Evolutionary conservation across 192 early-diverging fungal species (phyloP), one percentile per base, ranked within the genome.

Genomic region (Neocallimastix lanati): DNA sequence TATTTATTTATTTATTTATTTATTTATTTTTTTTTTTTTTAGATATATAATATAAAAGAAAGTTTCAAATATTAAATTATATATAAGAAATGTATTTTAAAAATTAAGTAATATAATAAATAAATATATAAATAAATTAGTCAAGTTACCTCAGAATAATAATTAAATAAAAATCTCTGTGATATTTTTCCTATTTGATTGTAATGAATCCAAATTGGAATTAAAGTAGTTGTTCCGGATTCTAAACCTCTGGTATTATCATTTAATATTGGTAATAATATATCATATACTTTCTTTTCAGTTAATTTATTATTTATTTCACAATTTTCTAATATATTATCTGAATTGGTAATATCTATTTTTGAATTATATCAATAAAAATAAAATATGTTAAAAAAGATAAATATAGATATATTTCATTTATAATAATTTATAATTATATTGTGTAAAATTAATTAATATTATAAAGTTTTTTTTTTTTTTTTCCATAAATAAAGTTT

Each of bases 141-240:
- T 58, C 30, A 81, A 81, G 13, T 80, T 83, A 91, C 91, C 82
- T 93, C 92, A 16, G 92, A 92, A 80, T 93, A 91, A 80, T 96
- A 96, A 4, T 90, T 88, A 80, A 96, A 96, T 77, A 96, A 80
- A 84, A 96, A 92, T 78, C 89, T 80, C 79, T 93, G 90, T 29
- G 84, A 87, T 78, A 96, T 93, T 40, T 93, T 92, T 77, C 97
- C 97, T 76, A 96, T 94, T 38, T 91, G 91, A 81, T 96, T 95
- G 9, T 93, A 95, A 15, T 96, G 93, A 14, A 97, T 84, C 95
- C 95, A 99, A 67, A 96, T 80, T 0, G 95, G 95, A 14, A 99
- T 86, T 0, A 86, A 79, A 14, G 92, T 90, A 0, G 92, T 91
- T 40, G 28, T 28, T 28, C 76, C 81, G 4, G 81, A 76, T 28